phyloP scores from a whole-genome alignment of 2,329 filamentous ascomycete genomes.

The Trichoderma afroharzianum region DNA sequence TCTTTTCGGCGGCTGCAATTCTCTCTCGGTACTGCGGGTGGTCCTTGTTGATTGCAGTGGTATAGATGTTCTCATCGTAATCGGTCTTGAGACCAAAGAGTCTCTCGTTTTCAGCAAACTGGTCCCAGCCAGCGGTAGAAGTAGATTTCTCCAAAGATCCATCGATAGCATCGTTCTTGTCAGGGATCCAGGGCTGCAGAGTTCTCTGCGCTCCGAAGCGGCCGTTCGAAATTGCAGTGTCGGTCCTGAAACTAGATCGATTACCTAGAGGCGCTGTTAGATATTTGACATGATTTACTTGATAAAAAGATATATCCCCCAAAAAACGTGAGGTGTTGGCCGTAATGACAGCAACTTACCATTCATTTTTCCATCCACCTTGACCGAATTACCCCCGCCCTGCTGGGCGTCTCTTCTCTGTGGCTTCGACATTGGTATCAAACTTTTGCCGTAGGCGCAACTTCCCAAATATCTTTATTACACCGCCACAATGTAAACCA shows the following conservation, averaged over 20 bases:
- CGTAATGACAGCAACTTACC: conserved; percentile 28
- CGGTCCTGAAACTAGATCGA: conserved; percentile 72
- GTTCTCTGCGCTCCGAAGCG: conserved; percentile 67
- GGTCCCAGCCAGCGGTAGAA: conserved; percentile 70
- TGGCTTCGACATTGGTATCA: conserved; percentile 34
- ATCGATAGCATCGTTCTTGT: conserved; percentile 57
- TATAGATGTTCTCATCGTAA: conserved; percentile 94
- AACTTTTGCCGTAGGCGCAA: conserved; percentile 22
- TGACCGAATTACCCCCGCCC: conserved; percentile 30
- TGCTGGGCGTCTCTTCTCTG: conserved; percentile 35
- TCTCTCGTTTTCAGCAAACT: conserved; percentile 85
- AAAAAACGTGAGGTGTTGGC: not conserved
- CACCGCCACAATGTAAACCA: conserved; percentile 25
- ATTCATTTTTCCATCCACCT: conserved; percentile 34
- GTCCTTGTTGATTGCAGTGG: conserved; percentile 79
- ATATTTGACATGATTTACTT: not conserved
- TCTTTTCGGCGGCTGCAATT: conserved; percentile 73
- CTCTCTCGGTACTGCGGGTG: conserved; percentile 79
- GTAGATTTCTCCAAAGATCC: conserved; percentile 64
- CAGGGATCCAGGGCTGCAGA: conserved; percentile 79
- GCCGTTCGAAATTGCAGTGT: conserved; percentile 79
- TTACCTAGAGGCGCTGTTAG: conserved; percentile 49
- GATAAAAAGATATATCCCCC: not conserved
- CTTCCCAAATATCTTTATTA: conserved; percentile 26
- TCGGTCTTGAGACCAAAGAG: conserved; percentile 85